Conservation (phyloP, 2,329 filamentous ascomycete species). For the Saccharata proteae region DNA sequence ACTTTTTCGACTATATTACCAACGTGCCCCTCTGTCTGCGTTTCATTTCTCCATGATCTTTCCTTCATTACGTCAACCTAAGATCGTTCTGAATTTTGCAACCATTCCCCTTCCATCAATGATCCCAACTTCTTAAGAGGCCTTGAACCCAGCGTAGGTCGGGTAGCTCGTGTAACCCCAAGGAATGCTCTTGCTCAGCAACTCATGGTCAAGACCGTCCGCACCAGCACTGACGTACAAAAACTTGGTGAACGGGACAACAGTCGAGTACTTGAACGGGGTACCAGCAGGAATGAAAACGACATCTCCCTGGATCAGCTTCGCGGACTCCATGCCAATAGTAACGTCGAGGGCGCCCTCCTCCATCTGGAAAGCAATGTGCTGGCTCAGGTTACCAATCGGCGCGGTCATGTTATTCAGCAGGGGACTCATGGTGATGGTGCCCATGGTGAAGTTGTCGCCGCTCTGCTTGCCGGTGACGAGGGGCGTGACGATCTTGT, state of each 20-base stretch:
- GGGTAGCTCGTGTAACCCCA: constrained; percentile 14
- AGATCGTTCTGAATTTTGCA: too few relatives aligned
- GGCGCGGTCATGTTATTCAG: constrained; percentile 12
- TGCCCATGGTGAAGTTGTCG: constrained; percentile 32
- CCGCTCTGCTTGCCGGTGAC: constrained; percentile 29
- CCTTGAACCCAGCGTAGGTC: too few relatives aligned
- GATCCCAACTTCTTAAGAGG: too few relatives aligned
- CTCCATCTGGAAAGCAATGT: constrained; percentile 28
- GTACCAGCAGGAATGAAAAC: constrained; percentile 26
- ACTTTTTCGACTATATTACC: too few relatives aligned
- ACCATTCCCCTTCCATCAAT: too few relatives aligned
- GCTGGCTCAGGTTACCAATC: constrained; percentile 16
- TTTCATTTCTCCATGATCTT: too few relatives aligned
- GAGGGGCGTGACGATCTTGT: constrained; percentile 34
- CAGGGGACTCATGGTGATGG: constrained; percentile 27
- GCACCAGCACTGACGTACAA: constrained; percentile 14
- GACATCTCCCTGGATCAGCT: constrained; percentile 25
- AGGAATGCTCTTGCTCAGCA: constrained; percentile 10
- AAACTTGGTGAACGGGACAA: constrained; percentile 14
- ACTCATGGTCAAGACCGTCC: constrained; percentile 13
- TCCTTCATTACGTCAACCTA: too few relatives aligned
- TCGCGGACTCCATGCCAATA: constrained; percentile 17
- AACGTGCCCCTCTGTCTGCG: too few relatives aligned
- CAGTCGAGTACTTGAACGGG: constrained; percentile 22
- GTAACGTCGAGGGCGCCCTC: constrained; percentile 25